Conservation (phyloP, 2,329 filamentous ascomycete genomes). For the Ceratocystis albifundus region DNA sequence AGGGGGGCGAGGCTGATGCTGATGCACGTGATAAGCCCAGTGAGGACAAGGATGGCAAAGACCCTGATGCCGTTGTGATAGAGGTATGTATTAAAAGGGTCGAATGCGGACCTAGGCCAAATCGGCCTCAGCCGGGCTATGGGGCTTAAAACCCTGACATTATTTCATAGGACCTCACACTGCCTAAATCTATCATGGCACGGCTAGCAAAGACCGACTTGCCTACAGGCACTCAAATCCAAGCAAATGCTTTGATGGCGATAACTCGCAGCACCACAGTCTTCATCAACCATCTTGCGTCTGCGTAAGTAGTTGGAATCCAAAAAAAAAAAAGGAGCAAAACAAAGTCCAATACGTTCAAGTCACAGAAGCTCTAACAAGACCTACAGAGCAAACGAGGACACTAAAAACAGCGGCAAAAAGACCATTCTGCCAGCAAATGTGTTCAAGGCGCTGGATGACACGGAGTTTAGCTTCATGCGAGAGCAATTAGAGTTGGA, state of each 20-base stretch:
- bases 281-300: conserved; percentile 69
- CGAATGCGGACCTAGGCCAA: background rate
- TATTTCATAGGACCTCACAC: conserved; percentile 51
- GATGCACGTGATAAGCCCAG: conserved; percentile 26
- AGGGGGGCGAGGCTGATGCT: conserved; percentile 1
- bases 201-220: conserved; percentile 69
- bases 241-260: conserved; percentile 68
- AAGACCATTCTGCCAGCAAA: conserved; percentile 69
- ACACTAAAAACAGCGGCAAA: conserved; percentile 53
- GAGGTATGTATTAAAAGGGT: conserved; percentile 35
- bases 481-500: conserved; percentile 59
- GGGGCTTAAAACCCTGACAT: background rate
- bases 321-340: background rate
- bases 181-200: conserved; percentile 72
- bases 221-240: conserved; percentile 69
- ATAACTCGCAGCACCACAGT: conserved; percentile 73
- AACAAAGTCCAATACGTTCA: too few relatives aligned
- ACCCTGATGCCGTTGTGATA: conserved; percentile 38
- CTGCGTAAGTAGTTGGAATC: conserved; percentile 45
- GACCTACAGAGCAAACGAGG: conserved; percentile 54
- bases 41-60: conserved; percentile 26
- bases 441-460: conserved; percentile 65
- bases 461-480: conserved; percentile 65
- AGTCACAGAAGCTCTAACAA: background rate
- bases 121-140: background rate